phyloP scores from a whole-genome alignment of 1,284 basidiomycete genomes.

The Ceratobasidium papillatum region DNA sequence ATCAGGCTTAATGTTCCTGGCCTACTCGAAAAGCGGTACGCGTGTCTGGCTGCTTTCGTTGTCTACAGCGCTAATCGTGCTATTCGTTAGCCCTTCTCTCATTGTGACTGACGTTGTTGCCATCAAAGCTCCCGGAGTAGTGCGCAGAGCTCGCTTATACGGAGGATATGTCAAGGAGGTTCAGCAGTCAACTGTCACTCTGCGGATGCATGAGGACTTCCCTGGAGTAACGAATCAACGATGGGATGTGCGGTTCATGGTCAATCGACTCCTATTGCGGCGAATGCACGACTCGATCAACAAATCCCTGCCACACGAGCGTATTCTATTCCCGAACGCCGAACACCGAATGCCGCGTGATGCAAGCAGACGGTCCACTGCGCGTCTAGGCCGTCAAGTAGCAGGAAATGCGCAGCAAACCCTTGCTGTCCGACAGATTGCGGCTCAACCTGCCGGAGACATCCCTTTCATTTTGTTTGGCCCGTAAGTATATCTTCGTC shows the following conservation, averaged over 20 bases:
- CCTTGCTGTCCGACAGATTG: slow-evolving; percentile 63
- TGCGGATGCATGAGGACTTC: slow-evolving; percentile 63
- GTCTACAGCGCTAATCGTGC: slow-evolving; percentile 60
- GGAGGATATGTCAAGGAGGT: slow-evolving; percentile 67
- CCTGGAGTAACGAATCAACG: slow-evolving; percentile 49
- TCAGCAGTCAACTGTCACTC: slow-evolving; percentile 60
- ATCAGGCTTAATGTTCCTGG: slow-evolving; percentile 65
- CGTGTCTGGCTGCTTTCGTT: neutral
- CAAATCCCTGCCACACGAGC: slow-evolving; percentile 53
- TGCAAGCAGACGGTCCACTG: neutral
- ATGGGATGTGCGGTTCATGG: slow-evolving; percentile 63
- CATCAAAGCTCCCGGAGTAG: slow-evolving; percentile 62
- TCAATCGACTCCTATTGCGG: slow-evolving; percentile 62
- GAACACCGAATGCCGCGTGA: slow-evolving; percentile 46
- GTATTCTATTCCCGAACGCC: slow-evolving; percentile 57
- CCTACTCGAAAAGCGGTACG: slow-evolving; percentile 63
- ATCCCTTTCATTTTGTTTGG: slow-evolving; percentile 70
- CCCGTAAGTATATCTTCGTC: slow-evolving; percentile 60
- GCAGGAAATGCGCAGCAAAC: slow-evolving; percentile 62
- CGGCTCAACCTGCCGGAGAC: slow-evolving; percentile 57
- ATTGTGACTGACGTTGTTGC: slow-evolving; percentile 53
- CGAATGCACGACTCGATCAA: slow-evolving; percentile 67
- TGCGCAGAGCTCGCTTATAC: slow-evolving; percentile 62
- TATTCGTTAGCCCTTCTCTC: slow-evolving; percentile 58
- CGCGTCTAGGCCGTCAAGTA: slow-evolving; percentile 56